A percentile compares a stretch with the other conserved stretches of the same genome.
Evolutionary conservation across 2,329 filamentous ascomycete genomes (phyloP).

Genomic region (Pseudocercospora macadamiae): DNA sequence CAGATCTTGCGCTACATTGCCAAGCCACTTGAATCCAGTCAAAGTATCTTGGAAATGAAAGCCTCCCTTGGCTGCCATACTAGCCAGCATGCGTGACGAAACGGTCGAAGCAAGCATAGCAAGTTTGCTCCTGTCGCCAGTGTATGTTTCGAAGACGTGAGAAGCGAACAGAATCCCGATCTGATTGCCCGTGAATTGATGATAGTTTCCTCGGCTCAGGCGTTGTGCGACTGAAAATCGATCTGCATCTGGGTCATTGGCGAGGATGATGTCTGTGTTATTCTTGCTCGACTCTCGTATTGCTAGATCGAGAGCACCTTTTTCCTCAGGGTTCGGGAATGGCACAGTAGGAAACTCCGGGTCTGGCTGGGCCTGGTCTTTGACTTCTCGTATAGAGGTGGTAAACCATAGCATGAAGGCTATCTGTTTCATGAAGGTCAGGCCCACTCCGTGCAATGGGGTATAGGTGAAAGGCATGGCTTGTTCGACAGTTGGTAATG

Average conservation of each 20-base stretch:
- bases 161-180: conserved; percentile 63
- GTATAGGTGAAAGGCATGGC: conserved; percentile 55
- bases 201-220: conserved; percentile 57
- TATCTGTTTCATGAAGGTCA: conserved; percentile 50
- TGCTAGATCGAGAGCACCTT: conserved; percentile 63
- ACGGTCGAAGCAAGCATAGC: conserved; percentile 66
- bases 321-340: conserved; percentile 69
- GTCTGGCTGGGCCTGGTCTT: conserved; percentile 59
- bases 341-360: conserved; percentile 66
- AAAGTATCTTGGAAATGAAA: conserved; percentile 64
- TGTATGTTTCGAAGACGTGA: conserved; percentile 56
- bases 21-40: conserved; percentile 71
- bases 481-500: conserved; percentile 25
- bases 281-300: conserved; percentile 57
- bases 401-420: conserved; percentile 39
- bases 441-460: conserved; percentile 60
- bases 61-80: conserved; percentile 58
- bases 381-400: conserved; percentile 49
- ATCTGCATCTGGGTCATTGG: conserved; percentile 68
- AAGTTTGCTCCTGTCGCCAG: conserved; percentile 44
- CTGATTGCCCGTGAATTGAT: conserved; percentile 67
- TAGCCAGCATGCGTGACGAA: conserved; percentile 64
- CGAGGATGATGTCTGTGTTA: conserved; percentile 57
- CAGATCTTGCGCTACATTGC: conserved; percentile 61
- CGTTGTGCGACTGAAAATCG: conserved; percentile 65